These are phyloP conservation scores for Ulota crispa DNA, from an alignment of 225 moss, liverwort and hornwort species.

Conservation along the genomic window DNA sequence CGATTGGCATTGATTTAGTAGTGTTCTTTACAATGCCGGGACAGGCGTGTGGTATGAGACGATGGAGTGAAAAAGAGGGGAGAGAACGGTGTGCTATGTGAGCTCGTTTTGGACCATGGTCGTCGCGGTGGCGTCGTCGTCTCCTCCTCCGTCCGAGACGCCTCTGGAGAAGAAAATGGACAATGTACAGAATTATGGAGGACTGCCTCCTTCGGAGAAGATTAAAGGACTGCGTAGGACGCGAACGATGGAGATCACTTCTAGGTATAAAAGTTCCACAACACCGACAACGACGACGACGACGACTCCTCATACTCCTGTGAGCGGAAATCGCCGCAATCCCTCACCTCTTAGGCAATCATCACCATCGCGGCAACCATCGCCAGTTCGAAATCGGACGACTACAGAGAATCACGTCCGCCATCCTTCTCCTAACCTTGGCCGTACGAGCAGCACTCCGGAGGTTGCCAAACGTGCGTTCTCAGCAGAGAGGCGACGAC, in stretches of 20 bases:
- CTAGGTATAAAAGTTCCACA: constrained; percentile 73
- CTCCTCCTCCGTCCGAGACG: constrained; percentile 52
- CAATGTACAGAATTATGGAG: constrained; percentile 68
- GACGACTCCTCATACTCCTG: constrained; percentile 36
- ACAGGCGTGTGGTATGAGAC: neutral
- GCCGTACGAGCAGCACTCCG: constrained; percentile 53
- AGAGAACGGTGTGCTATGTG: constrained; percentile 5
- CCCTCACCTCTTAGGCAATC: constrained; percentile 56
- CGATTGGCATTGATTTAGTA: constrained; percentile 20
- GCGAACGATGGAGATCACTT: constrained; percentile 94
- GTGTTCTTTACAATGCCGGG: constrained; percentile 21
- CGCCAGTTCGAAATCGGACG: constrained; percentile 52
- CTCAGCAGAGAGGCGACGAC: constrained; percentile 87
- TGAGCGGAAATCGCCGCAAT: constrained; percentile 45
- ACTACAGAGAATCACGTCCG: constrained; percentile 51
- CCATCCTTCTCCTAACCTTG: constrained; percentile 90
- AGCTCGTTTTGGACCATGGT: constrained; percentile 68
- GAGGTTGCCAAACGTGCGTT: constrained; percentile 73
- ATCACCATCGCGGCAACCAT: constrained; percentile 60
- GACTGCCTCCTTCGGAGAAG: constrained; percentile 69
- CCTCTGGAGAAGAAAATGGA: constrained; percentile 71
- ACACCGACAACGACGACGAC: constrained; percentile 33
- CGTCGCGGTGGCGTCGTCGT: constrained; percentile 80
- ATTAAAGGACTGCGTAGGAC: constrained; percentile 73
- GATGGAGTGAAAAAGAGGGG: constrained; percentile 16